Evolutionary conservation across 768 basidiomycete species (phyloP).

Genomic region (Asterophora lycoperdoides): DNA sequence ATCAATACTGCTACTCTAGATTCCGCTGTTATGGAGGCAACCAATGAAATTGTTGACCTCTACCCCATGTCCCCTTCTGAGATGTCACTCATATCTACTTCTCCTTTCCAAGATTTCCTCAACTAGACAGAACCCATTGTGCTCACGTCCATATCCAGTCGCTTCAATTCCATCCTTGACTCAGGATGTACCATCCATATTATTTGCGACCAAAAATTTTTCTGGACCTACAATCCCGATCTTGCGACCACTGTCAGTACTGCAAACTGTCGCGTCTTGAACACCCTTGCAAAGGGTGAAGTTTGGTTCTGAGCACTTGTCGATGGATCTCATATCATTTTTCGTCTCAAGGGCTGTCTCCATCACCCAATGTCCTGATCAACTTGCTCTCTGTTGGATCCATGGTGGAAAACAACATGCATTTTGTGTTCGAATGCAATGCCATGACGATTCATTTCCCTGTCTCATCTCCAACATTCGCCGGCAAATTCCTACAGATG

Average conservation of each 20-base stretch:
- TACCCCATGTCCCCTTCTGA: background rate
- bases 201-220: conserved; percentile 11
- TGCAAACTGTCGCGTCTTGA: conserved; percentile 9
- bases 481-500: background rate
- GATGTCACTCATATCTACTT: background rate
- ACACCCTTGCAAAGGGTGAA: too few relatives aligned
- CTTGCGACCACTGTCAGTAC: conserved; percentile 1
- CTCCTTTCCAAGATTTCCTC: background rate
- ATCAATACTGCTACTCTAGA: background rate
- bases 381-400: conserved; percentile 22
- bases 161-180: too few relatives aligned
- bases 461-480: background rate
- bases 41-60: background rate
- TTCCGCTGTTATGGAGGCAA: background rate
- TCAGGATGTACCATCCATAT: conserved; percentile 22
- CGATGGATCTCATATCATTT: background rate
- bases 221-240: too few relatives aligned
- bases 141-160: too few relatives aligned
- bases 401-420: conserved; percentile 10
- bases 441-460: conserved; percentile 4
- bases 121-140: too few relatives aligned
- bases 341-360: conserved; percentile 20
- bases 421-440: conserved; percentile 6
- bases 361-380: conserved; percentile 19
- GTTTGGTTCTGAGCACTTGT: background rate